phyloP scores from a whole-genome alignment of 345 rosid species.

The Aquilaria sinensis region DNA sequence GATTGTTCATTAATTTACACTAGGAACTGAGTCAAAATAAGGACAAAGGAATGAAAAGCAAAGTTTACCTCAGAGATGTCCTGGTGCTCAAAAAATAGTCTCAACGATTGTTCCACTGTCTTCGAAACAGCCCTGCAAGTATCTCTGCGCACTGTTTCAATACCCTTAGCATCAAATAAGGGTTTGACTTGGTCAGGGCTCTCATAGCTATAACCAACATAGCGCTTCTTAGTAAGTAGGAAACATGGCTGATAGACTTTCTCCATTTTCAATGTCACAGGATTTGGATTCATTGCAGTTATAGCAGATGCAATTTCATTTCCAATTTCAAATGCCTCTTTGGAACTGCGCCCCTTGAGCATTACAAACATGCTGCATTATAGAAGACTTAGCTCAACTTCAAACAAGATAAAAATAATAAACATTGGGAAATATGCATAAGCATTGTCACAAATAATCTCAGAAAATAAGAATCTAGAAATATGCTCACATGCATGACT shows the following conservation, averaged over 20 bases:
- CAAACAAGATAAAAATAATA: too few species aligned
- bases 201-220: slow-evolving; percentile 94
- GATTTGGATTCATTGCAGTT: slow-evolving; percentile 87
- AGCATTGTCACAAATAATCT: neutral
- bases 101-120: slow-evolving; percentile 83
- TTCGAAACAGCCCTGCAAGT: slow-evolving; percentile 83
- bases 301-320: slow-evolving; percentile 81
- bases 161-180: slow-evolving; percentile 90
- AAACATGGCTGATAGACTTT: slow-evolving; percentile 93
- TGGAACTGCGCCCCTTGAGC: slow-evolving; percentile 66
- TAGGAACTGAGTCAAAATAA: neutral
- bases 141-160: slow-evolving; percentile 96
- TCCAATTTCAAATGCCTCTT: slow-evolving; percentile 70
- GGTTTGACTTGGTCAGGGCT: slow-evolving; percentile 69
- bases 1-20: too few species aligned
- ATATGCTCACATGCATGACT: neutral
- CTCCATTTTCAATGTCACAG: slow-evolving; percentile 91
- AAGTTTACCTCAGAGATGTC: slow-evolving; percentile 50
- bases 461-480: neutral
- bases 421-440: neutral
- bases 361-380: slow-evolving; percentile 89
- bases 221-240: slow-evolving; percentile 93
- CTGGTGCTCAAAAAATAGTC: slow-evolving; percentile 68
- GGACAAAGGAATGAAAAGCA: neutral
- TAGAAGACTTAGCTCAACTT: too few species aligned